A percentile compares a stretch with the other conserved stretches of the same genome.
Evolutionary conservation across 345 rosid genomes (phyloP).

Genomic region (Salix exigua): DNA sequence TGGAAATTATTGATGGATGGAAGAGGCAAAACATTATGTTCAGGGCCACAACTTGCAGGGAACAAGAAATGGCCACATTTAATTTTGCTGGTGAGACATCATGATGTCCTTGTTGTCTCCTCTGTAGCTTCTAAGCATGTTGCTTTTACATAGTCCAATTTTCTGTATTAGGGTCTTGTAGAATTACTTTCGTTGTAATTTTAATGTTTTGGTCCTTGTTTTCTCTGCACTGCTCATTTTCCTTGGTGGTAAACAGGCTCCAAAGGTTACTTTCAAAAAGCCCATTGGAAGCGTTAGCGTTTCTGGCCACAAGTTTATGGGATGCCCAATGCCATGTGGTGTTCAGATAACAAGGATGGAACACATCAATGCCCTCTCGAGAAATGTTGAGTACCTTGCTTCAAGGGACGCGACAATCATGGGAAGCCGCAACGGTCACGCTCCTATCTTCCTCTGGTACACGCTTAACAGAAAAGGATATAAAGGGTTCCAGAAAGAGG

Average conservation of each 20-base stretch:
- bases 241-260: constrained; percentile 54
- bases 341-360: constrained; percentile 87
- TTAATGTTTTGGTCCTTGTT: neutral
- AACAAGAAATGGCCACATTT: neutral
- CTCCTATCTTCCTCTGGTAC: constrained; percentile 96
- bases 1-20: neutral
- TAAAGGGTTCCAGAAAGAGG: constrained; percentile 92
- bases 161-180: neutral
- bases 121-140: neutral
- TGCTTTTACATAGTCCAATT: neutral
- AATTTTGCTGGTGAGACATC: neutral
- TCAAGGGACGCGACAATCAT: constrained; percentile 98
- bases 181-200: neutral
- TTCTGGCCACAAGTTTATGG: constrained; percentile 91
- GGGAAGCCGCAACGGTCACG: constrained; percentile 98
- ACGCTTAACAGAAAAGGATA: constrained; percentile 87
- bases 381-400: constrained; percentile 86
- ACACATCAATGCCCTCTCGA: constrained; percentile 76
- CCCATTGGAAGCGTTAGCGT: constrained; percentile 96
- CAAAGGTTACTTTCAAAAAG: constrained; percentile 83
- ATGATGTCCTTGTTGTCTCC: neutral
- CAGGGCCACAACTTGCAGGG: neutral
- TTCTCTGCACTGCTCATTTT: neutral
- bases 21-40: neutral
- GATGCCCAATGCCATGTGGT: constrained; percentile 99